Evolutionary conservation across 768 basidiomycete genomes (phyloP), one percentile per base, ranked within the genome.

Genomic region (Pleurotus djamor): DNA sequence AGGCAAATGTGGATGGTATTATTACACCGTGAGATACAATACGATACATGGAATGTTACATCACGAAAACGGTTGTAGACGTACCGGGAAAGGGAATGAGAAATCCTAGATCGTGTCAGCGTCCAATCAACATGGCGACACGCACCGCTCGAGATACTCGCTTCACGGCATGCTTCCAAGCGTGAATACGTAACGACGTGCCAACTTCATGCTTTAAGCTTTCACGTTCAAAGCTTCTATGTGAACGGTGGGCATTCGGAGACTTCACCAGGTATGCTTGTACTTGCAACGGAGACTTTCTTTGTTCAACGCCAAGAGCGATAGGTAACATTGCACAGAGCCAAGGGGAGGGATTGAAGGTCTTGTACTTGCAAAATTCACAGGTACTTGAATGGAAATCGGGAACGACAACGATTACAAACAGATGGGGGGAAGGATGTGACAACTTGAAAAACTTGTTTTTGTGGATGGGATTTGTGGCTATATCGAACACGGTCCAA

Each of bases 381-480:
- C 73, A 75, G n/a, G 70, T 76, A 80, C 76, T 74, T 74, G 72
- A 76, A 56, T 56, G 54, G 54, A 56, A 14, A 56, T 76, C 68
- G 74, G 76, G 72, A 74, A 73, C 72, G 78, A 78, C 71, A 72
- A 73, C 70, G 73, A 78, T 70, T 80, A 83, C 80, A 83, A 79
- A 73, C 67, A 74, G 73, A 76, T 75, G 70, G 21, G 21, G 21
- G 74, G 81, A 74, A 71, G 54, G 78, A 79, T 75, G 77, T 78
- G 78, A 76, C 74, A 80, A 87, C 84, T 86, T 86, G 84, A 80
- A 66, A 84, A 83, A 83, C 86, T 85, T 83, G 75, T 76, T 75
- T 74, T 17, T 47, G 21, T 28, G 36, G 54, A 28, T 17, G n/a
- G 47, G 37, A 60, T 81, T 75, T 81, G 66, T 70, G 67, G 79